Evolutionary conservation across 805 yeast genomes (phyloP), one percentile per base, ranked within the genome.

Genomic region (Spathaspora hagerdaliae): DNA sequence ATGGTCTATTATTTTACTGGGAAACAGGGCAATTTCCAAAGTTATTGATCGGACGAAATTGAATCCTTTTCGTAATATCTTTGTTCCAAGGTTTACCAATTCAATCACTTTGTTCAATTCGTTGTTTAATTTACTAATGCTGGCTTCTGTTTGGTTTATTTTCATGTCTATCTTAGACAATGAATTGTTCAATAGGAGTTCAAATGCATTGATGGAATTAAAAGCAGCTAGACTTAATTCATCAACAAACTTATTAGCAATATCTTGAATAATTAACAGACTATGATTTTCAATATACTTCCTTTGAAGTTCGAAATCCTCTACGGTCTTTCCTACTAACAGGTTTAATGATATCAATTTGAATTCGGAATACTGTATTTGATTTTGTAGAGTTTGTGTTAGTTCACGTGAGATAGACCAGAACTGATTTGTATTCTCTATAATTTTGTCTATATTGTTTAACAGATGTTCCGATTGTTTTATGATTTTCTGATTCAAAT

Each of bases 181-280:
- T 5, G 48, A 34, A 5, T 36, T 39, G 34, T 42, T 40, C 13
- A 46, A 41, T 7, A 38, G 31, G 3, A 11, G 3, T 32, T 46
- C 50, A 15, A 46, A 36, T 8, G 47, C 31, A 5, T 19, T 13
- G n/a, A 43, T 19, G 2, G 43, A 24, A 12, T 46, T 40, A 32
- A 11, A 31, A 9, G 40, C 38, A n/a, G 39, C 36, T 12, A 15
- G 19, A 15, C 34, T 41, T 5, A 43, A n/a, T 9, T 12, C 14
- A 2, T 26, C 6, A 4, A 13, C 11, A 9, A 46, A 36, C 14
- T 31, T 37, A 8, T 12, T 5, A 36, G 13, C 12, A 5, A 45
- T 35, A 3, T 36, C 34, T 3, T 38, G 14, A 5, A 45, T 5
- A 2, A 45, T 41, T n/a, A 12, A 9, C 5, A 35, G 32, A 15